Conservation (phyloP, 2,329 filamentous ascomycete species). For the Penicillium fuscoglaucum region DNA sequence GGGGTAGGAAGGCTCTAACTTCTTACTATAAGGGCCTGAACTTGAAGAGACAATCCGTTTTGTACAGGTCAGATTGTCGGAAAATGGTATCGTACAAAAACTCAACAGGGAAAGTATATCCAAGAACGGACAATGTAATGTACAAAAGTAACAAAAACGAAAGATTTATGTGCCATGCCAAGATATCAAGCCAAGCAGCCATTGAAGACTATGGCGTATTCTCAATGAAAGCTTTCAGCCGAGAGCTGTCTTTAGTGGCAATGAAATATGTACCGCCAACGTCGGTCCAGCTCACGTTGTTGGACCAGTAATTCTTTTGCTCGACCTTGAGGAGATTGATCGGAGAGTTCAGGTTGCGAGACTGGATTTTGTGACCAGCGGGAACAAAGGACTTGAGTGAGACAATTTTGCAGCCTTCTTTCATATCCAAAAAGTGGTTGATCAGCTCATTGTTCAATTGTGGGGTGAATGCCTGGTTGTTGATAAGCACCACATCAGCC, state of each 20-base stretch:
- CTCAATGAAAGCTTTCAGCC: conserved; percentile 52
- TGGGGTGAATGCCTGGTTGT: conserved; percentile 94
- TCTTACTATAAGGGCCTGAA: background rate
- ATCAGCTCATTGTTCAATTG: conserved; percentile 81
- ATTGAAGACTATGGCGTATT: conserved; percentile 30
- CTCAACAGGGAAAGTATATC: conserved; percentile 17
- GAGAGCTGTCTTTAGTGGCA: conserved; percentile 70
- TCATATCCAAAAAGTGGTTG: conserved; percentile 89
- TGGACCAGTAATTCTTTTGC: conserved; percentile 67
- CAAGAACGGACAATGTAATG: conserved; percentile 20
- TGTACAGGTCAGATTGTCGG: conserved; percentile 3
- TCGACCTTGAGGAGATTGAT: conserved; percentile 78
- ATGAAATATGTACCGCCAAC: conserved; percentile 84
- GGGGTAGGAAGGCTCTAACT: no score
- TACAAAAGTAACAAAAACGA: conserved; percentile 19
- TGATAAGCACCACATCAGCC: conserved; percentile 94
- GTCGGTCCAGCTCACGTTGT: conserved; percentile 85
- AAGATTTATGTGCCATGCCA: conserved; percentile 8
- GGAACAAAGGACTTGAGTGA: conserved; percentile 90
- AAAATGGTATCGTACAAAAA: conserved; percentile 25
- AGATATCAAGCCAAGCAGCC: background rate
- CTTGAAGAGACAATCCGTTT: background rate
- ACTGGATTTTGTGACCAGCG: conserved; percentile 71
- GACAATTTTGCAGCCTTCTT: conserved; percentile 84
- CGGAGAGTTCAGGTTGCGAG: conserved; percentile 74